phyloP scores from a whole-genome alignment of 1,284 basidiomycete species.

The Lentinus polychrous region DNA sequence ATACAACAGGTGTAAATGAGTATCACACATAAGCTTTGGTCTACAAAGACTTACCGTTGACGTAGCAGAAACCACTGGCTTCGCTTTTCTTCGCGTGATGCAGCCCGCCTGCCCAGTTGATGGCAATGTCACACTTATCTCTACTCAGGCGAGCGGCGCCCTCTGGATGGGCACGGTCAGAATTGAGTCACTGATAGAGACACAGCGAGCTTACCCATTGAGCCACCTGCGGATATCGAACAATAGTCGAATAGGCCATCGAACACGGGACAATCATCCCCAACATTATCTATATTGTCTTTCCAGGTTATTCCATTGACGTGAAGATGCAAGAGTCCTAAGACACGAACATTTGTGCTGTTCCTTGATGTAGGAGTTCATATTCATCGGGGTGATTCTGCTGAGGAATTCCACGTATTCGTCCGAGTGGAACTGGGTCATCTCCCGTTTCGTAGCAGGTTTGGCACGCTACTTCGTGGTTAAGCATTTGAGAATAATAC shows the following conservation, averaged over 20 bases:
- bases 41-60: slow-evolving; percentile 65
- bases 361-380: slow-evolving; percentile 86
- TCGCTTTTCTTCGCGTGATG: slow-evolving; percentile 99
- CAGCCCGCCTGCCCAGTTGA: slow-evolving; percentile 98
- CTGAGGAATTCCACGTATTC: slow-evolving; percentile 90
- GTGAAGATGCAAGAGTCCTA: not conserved
- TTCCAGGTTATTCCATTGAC: too few relatives aligned
- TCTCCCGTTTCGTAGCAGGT: slow-evolving; percentile 97
- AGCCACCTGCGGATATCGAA: slow-evolving; percentile 96
- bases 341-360: slow-evolving; percentile 90
- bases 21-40: not conserved
- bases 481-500: slow-evolving; percentile 3
- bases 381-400: slow-evolving; percentile 81
- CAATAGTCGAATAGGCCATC: slow-evolving; percentile 98
- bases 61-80: slow-evolving; percentile 98
- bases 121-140: slow-evolving; percentile 97
- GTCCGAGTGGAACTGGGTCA: slow-evolving; percentile 93
- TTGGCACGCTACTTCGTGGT: slow-evolving; percentile 74
- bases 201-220: slow-evolving; percentile 72
- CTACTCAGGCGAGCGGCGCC: slow-evolving; percentile 91
- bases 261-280: slow-evolving; percentile 97
- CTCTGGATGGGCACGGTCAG: slow-evolving; percentile 46
- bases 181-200: not conserved
- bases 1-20: not conserved
- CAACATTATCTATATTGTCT: slow-evolving; percentile 66